These are phyloP conservation scores for Dionaea muscipula DNA, from an alignment of 179 eudicot genomes.

Conservation along the genomic window DNA sequence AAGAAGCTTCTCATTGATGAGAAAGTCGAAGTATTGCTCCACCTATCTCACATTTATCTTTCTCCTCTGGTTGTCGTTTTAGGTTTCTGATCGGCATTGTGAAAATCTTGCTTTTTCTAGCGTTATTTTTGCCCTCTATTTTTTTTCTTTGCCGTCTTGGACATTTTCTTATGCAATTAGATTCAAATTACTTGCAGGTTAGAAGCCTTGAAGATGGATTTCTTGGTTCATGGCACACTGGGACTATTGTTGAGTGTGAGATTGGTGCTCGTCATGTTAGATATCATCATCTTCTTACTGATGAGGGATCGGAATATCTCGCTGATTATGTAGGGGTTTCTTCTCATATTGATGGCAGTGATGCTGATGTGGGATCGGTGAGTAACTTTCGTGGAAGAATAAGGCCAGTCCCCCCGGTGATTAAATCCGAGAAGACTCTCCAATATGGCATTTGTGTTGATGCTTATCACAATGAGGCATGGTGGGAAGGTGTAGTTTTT, in stretches of 20 bases:
- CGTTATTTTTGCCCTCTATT: too few relatives aligned
- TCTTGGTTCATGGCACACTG: constrained; percentile 81
- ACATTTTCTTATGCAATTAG: neutral
- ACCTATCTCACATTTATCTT: too few relatives aligned
- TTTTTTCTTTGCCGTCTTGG: neutral
- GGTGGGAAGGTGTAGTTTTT: constrained; percentile 99
- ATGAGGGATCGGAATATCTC: constrained; percentile 18
- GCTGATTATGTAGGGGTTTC: constrained; percentile 34
- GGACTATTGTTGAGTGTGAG: constrained; percentile 22
- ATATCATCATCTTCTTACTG: constrained; percentile 37
- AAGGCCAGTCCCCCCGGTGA: constrained; percentile 43
- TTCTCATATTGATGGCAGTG: constrained; percentile 30
- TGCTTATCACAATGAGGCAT: constrained; percentile 48
- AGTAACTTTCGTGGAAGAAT: constrained; percentile 31
- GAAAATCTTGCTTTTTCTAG: too few relatives aligned
- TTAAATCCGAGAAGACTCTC: constrained; percentile 13
- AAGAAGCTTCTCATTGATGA: too few relatives aligned
- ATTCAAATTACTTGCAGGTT: constrained; percentile 30
- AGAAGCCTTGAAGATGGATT: constrained; percentile 69
- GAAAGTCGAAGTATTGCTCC: too few relatives aligned
- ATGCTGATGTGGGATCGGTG: constrained; percentile 2
- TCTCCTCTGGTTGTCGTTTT: too few relatives aligned
- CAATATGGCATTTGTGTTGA: constrained; percentile 73
- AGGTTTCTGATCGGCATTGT: too few relatives aligned
- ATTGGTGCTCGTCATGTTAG: constrained; percentile 21